Conservation (phyloP, 2,329 filamentous ascomycete genomes). For the Colletotrichum lindemuthianum region DNA sequence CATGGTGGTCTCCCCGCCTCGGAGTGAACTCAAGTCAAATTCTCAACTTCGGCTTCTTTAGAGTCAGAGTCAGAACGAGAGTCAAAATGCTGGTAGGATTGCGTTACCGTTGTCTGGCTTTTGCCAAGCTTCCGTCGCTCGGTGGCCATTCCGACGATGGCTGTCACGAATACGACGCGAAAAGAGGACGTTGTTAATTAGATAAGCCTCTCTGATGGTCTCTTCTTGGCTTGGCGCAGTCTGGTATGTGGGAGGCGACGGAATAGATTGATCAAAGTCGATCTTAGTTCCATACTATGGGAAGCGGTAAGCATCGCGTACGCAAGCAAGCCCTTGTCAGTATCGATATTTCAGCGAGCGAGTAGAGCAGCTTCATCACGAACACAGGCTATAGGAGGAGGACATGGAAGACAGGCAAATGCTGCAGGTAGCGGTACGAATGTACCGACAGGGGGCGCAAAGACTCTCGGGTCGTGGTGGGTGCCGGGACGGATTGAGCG, state of each 20-base stretch:
- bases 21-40: too few relatives aligned
- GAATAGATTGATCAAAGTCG: slow-evolving; percentile 13
- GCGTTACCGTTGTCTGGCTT: slow-evolving; percentile 24
- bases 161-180: slow-evolving; percentile 1
- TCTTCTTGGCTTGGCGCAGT: slow-evolving; percentile 23
- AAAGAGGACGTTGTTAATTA: slow-evolving; percentile 5
- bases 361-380: too few relatives aligned
- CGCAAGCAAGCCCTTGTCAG: too few relatives aligned
- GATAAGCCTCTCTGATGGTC: slow-evolving; percentile 11
- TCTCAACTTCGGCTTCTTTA: too few relatives aligned
- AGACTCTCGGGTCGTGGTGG: slow-evolving; percentile 26
- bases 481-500: slow-evolving; percentile 32
- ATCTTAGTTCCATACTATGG: background rate
- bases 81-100: slow-evolving; percentile 19
- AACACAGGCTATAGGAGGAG: too few relatives aligned
- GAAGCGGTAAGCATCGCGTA: too few relatives aligned
- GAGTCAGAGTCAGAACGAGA: too few relatives aligned
- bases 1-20: too few relatives aligned
- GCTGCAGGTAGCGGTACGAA: background rate
- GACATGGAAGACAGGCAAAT: background rate
- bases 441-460: background rate
- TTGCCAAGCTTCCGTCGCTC: slow-evolving; percentile 29
- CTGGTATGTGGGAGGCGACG: slow-evolving; percentile 29
- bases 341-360: too few relatives aligned
- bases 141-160: slow-evolving; percentile 20